These are phyloP conservation scores for Theobroma cacao DNA, from an alignment of 345 rosid genomes.

Conservation along the genomic window DNA sequence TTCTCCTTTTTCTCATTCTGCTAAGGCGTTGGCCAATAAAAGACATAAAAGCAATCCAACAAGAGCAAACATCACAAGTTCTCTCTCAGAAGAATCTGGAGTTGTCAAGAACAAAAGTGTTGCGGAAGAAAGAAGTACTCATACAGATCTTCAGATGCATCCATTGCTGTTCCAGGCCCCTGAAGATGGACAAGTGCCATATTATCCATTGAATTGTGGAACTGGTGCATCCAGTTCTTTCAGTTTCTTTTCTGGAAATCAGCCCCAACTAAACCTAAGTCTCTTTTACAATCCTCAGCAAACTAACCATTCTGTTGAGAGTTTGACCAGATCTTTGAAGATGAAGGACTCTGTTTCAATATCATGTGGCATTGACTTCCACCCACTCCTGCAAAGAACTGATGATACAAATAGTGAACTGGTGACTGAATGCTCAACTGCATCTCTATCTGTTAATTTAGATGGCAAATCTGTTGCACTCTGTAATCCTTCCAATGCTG, in stretches of 20 bases:
- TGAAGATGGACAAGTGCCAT: conserved; percentile 54
- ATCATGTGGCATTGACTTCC: conserved; percentile 63
- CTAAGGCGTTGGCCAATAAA: conserved; percentile 21
- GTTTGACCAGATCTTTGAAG: conserved; percentile 37
- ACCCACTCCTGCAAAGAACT: conserved; percentile 78
- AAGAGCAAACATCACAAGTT: conserved; percentile 29
- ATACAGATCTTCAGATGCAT: conserved; percentile 80
- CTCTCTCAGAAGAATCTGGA: conserved; percentile 38
- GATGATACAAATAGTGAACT: conserved; percentile 38
- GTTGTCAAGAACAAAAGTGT: conserved; percentile 40
- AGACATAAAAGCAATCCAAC: conserved; percentile 30
- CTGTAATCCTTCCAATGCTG: conserved; percentile 31
- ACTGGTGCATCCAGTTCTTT: conserved; percentile 48
- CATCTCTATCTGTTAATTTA: conserved; percentile 27
- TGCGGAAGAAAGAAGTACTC: conserved; percentile 40
- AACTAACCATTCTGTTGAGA: conserved; percentile 33
- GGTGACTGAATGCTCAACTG: conserved; percentile 26
- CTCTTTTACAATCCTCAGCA: conserved; percentile 67
- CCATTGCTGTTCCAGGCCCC: conserved; percentile 78
- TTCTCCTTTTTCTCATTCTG: conserved; percentile 31
- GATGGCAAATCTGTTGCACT: conserved; percentile 37
- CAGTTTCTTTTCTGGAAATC: conserved; percentile 73
- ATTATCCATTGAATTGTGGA: conserved; percentile 42
- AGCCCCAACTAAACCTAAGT: conserved; percentile 74
- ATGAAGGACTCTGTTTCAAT: conserved; percentile 39